Percentiles rank a stretch among this genome's conserved stretches.
These are phyloP conservation scores for Pichia sp. DNA, from an alignment of 1,139 yeast species.

Conservation along the genomic window DNA sequence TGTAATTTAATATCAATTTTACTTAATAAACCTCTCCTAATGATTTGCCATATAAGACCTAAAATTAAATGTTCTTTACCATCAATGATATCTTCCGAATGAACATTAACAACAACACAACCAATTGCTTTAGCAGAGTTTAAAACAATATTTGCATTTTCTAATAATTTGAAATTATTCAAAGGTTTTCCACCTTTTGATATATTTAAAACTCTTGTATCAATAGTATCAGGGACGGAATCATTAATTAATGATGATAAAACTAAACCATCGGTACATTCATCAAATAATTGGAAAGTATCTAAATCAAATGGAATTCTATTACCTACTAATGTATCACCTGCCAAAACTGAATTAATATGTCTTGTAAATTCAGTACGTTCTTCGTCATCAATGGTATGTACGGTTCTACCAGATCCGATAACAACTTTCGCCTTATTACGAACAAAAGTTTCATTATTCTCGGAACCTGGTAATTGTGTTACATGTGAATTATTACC, in stretches of 20 bases:
- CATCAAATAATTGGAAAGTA: constrained; percentile 92
- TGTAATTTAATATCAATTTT: constrained; percentile 94
- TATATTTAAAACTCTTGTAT: constrained; percentile 89
- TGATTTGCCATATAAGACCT: constrained; percentile 97
- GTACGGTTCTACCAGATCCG: constrained; percentile 82
- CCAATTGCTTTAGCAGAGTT: constrained; percentile 99
- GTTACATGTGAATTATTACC: constrained; percentile 10
- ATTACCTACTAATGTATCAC: constrained; percentile 81
- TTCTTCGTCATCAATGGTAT: constrained; percentile 95
- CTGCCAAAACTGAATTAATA: constrained; percentile 83
- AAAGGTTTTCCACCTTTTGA: constrained; percentile 78
- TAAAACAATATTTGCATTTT: constrained; percentile 94
- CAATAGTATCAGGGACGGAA: constrained; percentile 96
- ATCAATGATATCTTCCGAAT: constrained; percentile 93
- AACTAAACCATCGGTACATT: constrained; percentile 91
- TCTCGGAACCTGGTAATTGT: constrained; percentile 17
- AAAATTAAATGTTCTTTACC: constrained; percentile 94
- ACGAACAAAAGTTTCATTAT: constrained; percentile 39
- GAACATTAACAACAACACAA: constrained; percentile 95
- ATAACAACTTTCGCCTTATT: constrained; percentile 66
- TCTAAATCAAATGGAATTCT: constrained; percentile 91
- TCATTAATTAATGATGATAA: constrained; percentile 91
- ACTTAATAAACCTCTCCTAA: constrained; percentile 87
- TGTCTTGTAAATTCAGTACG: constrained; percentile 93
- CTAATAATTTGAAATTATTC: constrained; percentile 92